Evolutionary conservation across 176 grass and related monocot genomes (phyloP).

Genomic region (Carex pumila): DNA sequence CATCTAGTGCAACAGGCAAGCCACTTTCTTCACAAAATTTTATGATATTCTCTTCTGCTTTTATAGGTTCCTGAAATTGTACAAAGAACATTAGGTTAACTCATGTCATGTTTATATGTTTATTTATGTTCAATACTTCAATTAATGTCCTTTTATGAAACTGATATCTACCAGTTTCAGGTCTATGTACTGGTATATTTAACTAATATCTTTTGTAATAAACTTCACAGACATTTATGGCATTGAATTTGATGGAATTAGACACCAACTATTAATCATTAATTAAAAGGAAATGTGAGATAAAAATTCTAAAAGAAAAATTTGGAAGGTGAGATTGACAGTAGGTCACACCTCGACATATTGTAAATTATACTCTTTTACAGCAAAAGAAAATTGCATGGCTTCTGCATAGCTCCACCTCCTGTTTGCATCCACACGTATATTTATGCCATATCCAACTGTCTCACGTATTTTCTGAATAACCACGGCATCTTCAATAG

Average conservation of each 20-base stretch:
- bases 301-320: slow-evolving; percentile 4
- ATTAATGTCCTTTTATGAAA: neutral
- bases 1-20: slow-evolving; percentile 84
- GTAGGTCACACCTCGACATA: slow-evolving; percentile 81
- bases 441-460: slow-evolving; percentile 73
- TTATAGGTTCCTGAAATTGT: slow-evolving; percentile 77
- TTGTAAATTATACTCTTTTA: slow-evolving; percentile 55
- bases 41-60: slow-evolving; percentile 53
- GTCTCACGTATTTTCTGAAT: slow-evolving; percentile 66
- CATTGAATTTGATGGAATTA: neutral
- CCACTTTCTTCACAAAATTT: slow-evolving; percentile 76
- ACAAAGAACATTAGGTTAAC: neutral
- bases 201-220: neutral
- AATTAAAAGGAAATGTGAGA: neutral
- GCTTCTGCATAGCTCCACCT: slow-evolving; percentile 84
- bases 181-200: neutral
- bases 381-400: slow-evolving; percentile 66
- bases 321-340: neutral
- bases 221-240: neutral
- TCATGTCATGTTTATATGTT: neutral
- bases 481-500: slow-evolving; percentile 71
- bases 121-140: neutral
- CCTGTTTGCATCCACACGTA: slow-evolving; percentile 87
- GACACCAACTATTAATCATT: neutral
- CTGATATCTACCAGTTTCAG: neutral